Percentiles rank a stretch among this genome's conserved stretches.
phyloP scores from a whole-genome alignment of 2,329 filamentous ascomycete species.

The Apiospora arundinis region DNA sequence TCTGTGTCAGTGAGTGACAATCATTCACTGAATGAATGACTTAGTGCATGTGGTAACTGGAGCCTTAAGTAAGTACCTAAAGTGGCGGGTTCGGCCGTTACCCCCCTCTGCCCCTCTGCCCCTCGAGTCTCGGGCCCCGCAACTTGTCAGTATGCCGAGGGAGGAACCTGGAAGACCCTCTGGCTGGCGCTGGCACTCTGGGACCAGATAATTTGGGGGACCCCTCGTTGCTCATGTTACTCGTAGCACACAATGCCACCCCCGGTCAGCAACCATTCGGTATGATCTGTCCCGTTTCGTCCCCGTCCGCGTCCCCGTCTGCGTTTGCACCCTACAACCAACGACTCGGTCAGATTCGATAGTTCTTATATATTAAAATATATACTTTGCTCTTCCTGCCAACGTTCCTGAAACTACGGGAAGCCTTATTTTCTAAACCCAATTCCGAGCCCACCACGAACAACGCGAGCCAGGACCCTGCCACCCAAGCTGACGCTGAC shows the following conservation, averaged over 20 bases:
- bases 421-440: neutral
- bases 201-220: neutral
- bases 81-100: constrained; percentile 7
- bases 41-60: too few relatives aligned
- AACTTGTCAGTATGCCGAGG: constrained; percentile 4
- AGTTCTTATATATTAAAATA: neutral
- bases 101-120: too few relatives aligned
- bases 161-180: too few relatives aligned
- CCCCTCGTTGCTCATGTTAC: neutral
- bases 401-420: neutral
- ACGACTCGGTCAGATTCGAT: neutral
- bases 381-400: neutral
- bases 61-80: neutral
- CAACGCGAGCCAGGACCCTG: neutral
- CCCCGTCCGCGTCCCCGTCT: neutral
- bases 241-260: neutral
- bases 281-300: constrained; percentile 16
- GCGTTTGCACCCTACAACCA: neutral
- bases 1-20: too few relatives aligned
- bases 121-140: constrained; percentile 1
- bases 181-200: too few relatives aligned
- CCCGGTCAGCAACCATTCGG: neutral
- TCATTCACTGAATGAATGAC: neutral
- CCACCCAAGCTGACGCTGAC: constrained; percentile 12
- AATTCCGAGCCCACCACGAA: neutral